phyloP scores from a whole-genome alignment of 768 basidiomycete species.

The Piloderma croceum region DNA sequence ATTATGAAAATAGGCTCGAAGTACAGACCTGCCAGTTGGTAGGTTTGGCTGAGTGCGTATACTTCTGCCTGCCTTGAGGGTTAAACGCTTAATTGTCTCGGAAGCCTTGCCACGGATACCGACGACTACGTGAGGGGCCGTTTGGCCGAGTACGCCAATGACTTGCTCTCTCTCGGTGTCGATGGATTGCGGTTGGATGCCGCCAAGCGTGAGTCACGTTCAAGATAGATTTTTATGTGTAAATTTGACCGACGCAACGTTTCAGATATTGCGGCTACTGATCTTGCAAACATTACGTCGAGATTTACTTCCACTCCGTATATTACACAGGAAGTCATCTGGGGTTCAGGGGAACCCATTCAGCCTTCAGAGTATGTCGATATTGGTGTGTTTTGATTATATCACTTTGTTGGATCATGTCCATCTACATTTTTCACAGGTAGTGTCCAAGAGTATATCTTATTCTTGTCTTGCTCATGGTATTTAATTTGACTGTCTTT shows the following conservation, averaged over 20 bases:
- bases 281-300: constrained; percentile 49
- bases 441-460: constrained; percentile 71
- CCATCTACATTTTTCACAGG: constrained; percentile 24
- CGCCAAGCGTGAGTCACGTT: constrained; percentile 45
- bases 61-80: not conserved
- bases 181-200: constrained; percentile 63
- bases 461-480: no score
- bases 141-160: constrained; percentile 54
- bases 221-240: not conserved
- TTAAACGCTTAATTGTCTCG: no score
- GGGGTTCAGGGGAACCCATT: constrained; percentile 38
- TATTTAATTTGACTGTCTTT: no score
- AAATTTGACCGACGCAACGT: not conserved
- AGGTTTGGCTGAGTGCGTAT: constrained; percentile 46
- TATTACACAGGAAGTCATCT: constrained; percentile 56
- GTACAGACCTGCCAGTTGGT: constrained; percentile 54
- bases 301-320: constrained; percentile 41
- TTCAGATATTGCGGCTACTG: constrained; percentile 47
- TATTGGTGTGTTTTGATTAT: constrained; percentile 33
- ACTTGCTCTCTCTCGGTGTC: constrained; percentile 55
- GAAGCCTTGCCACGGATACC: constrained; percentile 61
- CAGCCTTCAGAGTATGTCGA: constrained; percentile 51
- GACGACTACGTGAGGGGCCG: constrained; percentile 46
- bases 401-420: not conserved
- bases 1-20: constrained; percentile 48